phyloP scores from a whole-genome alignment of 1,284 basidiomycete genomes.

The Fomes fomentarius region DNA sequence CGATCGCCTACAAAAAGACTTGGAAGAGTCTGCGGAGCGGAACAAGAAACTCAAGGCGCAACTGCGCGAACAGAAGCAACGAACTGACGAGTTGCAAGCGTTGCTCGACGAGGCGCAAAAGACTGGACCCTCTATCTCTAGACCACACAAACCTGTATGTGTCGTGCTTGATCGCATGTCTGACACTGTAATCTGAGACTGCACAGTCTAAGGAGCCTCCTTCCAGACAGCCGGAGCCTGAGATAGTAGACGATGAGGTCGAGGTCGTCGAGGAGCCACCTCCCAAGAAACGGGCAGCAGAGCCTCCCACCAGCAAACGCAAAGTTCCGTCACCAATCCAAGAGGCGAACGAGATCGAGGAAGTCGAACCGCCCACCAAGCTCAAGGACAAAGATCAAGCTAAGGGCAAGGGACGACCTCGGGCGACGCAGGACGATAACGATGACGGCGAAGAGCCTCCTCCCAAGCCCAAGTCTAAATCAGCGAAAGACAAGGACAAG shows the following conservation, averaged over 20 bases:
- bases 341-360: slow-evolving; percentile 24
- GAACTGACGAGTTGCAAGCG: slow-evolving; percentile 15
- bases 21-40: slow-evolving; percentile 36
- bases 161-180: not conserved
- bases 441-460: slow-evolving; percentile 11
- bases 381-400: slow-evolving; percentile 19
- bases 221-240: not conserved
- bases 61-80: slow-evolving; percentile 37
- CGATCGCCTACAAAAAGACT: slow-evolving; percentile 33
- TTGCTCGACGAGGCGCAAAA: slow-evolving; percentile 5
- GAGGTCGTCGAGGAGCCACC: slow-evolving; percentile 12
- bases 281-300: slow-evolving; percentile 4
- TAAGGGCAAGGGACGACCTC: slow-evolving; percentile 14
- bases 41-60: slow-evolving; percentile 46
- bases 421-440: slow-evolving; percentile 6
- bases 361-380: slow-evolving; percentile 14
- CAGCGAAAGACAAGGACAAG: slow-evolving; percentile 14
- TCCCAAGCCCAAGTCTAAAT: slow-evolving; percentile 16
- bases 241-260: slow-evolving; percentile 1
- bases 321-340: slow-evolving; percentile 2
- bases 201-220: slow-evolving; percentile 1
- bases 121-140: not conserved
- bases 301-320: not conserved
- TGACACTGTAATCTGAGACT: not conserved
- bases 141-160: slow-evolving; percentile 8